phyloP scores from a whole-genome alignment of 2,329 filamentous ascomycete species.

The Phialophora chinensis region DNA sequence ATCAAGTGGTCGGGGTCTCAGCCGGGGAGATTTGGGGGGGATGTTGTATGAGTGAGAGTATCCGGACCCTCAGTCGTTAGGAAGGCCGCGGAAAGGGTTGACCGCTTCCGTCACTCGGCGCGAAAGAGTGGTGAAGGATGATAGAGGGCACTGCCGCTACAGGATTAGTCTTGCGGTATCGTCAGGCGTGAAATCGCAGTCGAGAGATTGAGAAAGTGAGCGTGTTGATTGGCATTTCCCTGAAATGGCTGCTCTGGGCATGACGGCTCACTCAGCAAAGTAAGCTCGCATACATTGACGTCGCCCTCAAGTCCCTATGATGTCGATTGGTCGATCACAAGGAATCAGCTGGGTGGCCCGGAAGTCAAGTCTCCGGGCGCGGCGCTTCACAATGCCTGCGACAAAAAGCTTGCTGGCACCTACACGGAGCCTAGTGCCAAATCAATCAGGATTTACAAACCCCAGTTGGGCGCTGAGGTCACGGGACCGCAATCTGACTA shows the following conservation, averaged over 20 bases:
- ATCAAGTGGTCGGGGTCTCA: not conserved
- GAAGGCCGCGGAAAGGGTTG: constrained; percentile 20
- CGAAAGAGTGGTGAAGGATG: not conserved
- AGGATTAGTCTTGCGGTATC: constrained; percentile 10
- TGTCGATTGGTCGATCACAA: constrained; percentile 8
- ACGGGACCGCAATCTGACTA: not conserved
- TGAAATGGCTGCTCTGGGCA: constrained; percentile 10
- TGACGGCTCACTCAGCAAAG: constrained; percentile 20
- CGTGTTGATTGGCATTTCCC: constrained; percentile 21
- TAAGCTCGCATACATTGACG: constrained; percentile 17
- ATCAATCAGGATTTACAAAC: not conserved
- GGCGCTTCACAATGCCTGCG: not conserved
- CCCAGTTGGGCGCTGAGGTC: not conserved
- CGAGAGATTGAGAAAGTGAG: constrained; percentile 7
- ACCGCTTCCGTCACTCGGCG: constrained; percentile 15
- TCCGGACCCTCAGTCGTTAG: not conserved
- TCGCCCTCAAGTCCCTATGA: constrained; percentile 8
- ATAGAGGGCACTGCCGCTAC: constrained; percentile 15
- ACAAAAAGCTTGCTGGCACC: not conserved
- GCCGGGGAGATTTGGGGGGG: not conserved
- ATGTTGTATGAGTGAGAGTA: constrained; percentile 1
- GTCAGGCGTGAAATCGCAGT: constrained; percentile 5
- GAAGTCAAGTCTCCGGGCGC: constrained; percentile 14
- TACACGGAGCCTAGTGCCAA: not conserved
- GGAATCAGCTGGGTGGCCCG: constrained; percentile 10